A percentile compares a stretch with the other conserved stretches of the same genome.
phyloP scores from a whole-genome alignment of 2,329 filamentous ascomycete genomes.

The Fusarium sp. region DNA sequence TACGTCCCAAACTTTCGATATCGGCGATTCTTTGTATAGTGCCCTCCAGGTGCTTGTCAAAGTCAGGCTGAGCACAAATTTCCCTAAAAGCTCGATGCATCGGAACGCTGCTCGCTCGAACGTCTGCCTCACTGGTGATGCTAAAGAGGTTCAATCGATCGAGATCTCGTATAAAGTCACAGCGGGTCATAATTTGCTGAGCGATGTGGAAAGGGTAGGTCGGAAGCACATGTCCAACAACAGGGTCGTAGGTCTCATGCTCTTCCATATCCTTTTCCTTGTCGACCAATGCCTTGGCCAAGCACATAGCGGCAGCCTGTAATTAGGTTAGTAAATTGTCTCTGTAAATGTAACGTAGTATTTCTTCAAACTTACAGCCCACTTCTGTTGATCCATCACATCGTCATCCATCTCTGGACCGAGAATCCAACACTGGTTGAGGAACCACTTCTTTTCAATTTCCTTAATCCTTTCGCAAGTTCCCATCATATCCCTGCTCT shows the following conservation, averaged over 20 bases:
- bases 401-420: constrained; percentile 88
- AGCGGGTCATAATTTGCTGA: constrained; percentile 92
- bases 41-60: constrained; percentile 81
- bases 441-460: constrained; percentile 78
- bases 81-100: constrained; percentile 94
- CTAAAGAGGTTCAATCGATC: constrained; percentile 96
- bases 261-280: constrained; percentile 70
- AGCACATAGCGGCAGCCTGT: constrained; percentile 88
- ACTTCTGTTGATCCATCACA: constrained; percentile 98
- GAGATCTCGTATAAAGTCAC: constrained; percentile 92
- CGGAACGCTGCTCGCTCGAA: constrained; percentile 91
- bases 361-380: constrained; percentile 70
- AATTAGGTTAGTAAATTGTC: constrained; percentile 8
- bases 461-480: constrained; percentile 79
- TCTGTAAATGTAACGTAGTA: neutral
- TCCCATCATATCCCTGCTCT: constrained; percentile 78
- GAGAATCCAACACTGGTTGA: constrained; percentile 80
- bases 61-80: constrained; percentile 80
- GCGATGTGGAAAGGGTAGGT: constrained; percentile 83
- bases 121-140: constrained; percentile 86
- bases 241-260: constrained; percentile 69
- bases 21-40: constrained; percentile 88
- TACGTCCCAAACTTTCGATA: constrained; percentile 92
- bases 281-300: constrained; percentile 91
- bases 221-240: constrained; percentile 78